Percentiles rank a stretch among this genome's conserved stretches.
Conservation (phyloP, 305 asterid species). For the Solanum aculeatissimum region DNA sequence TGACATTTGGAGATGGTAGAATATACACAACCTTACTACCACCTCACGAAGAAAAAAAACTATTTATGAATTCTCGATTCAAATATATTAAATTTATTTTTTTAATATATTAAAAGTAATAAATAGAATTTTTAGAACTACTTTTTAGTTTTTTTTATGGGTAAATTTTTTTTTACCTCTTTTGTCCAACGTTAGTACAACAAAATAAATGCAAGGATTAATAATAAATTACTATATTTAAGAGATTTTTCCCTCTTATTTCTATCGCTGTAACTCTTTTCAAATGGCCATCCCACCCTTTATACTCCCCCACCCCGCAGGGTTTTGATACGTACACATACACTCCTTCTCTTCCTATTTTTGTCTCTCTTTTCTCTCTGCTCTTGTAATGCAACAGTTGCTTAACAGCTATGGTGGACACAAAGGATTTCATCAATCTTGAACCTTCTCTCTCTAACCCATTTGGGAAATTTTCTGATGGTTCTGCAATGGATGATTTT, state of each 20-base stretch:
- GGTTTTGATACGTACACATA: neutral
- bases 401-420: constrained; percentile 28
- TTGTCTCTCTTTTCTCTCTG: neutral
- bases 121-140: neutral
- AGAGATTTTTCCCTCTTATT: constrained; percentile 23
- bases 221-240: constrained; percentile 2
- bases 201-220: neutral
- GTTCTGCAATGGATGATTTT: neutral
- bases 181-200: neutral
- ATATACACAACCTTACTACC: no score
- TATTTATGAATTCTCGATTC: no score
- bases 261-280: constrained; percentile 19
- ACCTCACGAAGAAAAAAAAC: no score
- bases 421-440: constrained; percentile 8
- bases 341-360: neutral
- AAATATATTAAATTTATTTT: no score
- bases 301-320: neutral
- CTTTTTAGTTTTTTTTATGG: neutral
- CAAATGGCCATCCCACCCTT: constrained; percentile 8
- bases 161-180: neutral
- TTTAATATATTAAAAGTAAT: no score
- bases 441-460: constrained; percentile 15
- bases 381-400: constrained; percentile 16
- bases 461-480: neutral
- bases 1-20: no score